Evolutionary conservation across 192 early-diverging fungal genomes (phyloP), one percentile per base, ranked within the genome.

Genomic region (Coemansia biformis): DNA sequence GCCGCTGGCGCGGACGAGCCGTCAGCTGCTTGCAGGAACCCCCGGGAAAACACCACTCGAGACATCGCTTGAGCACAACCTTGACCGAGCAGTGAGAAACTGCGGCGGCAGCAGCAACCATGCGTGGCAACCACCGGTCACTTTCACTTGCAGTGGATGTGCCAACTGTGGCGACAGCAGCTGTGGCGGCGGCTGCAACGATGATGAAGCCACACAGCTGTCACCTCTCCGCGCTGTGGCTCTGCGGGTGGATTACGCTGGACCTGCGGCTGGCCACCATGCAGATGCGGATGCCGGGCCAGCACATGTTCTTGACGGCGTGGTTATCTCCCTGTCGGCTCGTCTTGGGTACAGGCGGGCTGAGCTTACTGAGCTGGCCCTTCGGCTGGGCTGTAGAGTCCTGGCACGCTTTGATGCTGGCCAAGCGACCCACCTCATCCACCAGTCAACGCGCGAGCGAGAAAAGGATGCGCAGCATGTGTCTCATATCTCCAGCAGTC

Each of bases 11-110:
- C n/a, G n/a, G n/a, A n/a, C n/a, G n/a, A n/a, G n/a, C n/a, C n/a
- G n/a, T n/a, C n/a, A n/a, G n/a, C n/a, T n/a, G n/a, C n/a, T n/a
- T n/a, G n/a, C n/a, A n/a, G 57, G 31, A 5, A 74, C 70, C 18
- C 70, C 70, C 8, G 70, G 70, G 16, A 45, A 54, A 0, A 74
- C 70, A 1, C 70, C 70, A 5, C 55, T 74, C 3, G 70, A 59
- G 31, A 14, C 66, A 1, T 66, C 70, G 11, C 59, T 74, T 3
- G 70, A 74, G 29, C 58, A 51, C 14, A 62, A 59, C 48, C 32
- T 74, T 4, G 45, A 50, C 19, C 63, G 51, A 14, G 70, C 70
- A 8, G 46, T 63, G 35, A 49, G 51, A 26, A 66, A 62, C n/a
- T n/a, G n/a, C n/a, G n/a, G n/a, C n/a, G n/a, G n/a, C 50, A 62